These are phyloP conservation scores for Coffea canephora DNA, from an alignment of 257 asterid species.

Conservation along the genomic window DNA sequence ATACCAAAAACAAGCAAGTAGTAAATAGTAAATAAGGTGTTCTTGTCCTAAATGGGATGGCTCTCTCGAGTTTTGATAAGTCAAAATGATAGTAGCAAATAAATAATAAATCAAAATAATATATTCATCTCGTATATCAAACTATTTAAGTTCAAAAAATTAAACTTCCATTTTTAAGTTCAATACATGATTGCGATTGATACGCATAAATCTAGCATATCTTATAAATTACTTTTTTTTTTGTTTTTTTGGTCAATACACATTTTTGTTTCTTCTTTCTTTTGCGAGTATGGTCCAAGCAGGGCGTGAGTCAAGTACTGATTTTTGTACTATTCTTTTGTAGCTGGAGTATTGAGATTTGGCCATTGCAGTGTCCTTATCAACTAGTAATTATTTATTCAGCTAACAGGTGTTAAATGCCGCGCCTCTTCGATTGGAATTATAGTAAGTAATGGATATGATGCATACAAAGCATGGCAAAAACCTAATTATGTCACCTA, in stretches of 20 bases:
- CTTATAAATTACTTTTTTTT: not conserved
- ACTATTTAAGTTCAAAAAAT: no score
- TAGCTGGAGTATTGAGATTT: not conserved
- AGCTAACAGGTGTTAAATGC: slow-evolving; percentile 10
- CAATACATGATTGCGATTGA: no score
- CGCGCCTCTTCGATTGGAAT: not conserved
- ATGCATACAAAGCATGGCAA: not conserved
- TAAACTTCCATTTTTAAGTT: no score
- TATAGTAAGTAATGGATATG: not conserved
- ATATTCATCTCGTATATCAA: no score
- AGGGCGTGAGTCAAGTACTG: not conserved
- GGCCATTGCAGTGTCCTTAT: slow-evolving; percentile 11
- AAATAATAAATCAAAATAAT: no score
- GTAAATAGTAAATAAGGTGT: no score
- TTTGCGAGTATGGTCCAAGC: not conserved
- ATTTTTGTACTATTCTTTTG: not conserved
- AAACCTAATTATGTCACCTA: not conserved
- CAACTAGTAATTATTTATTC: slow-evolving; percentile 15
- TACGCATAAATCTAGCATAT: no score
- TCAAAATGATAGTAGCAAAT: no score
- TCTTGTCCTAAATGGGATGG: no score
- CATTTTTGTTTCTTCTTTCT: not conserved
- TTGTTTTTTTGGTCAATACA: no score
- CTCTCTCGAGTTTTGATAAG: no score
- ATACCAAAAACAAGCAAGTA: no score